Base-by-base conservation (phyloP, 1,284 basidiomycete species). In the Melampsora americana region DNA sequence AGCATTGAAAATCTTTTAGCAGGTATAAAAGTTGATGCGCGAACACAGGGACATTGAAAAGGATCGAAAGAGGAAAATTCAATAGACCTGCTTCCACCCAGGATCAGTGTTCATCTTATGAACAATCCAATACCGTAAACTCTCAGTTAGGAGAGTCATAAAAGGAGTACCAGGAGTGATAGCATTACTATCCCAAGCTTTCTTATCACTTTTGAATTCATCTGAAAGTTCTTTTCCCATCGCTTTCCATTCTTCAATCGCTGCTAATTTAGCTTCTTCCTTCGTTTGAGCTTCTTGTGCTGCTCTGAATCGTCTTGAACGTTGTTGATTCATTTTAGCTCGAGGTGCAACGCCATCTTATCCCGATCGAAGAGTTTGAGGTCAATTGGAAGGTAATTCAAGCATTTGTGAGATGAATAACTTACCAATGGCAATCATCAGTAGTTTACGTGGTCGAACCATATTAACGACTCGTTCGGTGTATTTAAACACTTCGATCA, bases 261-360 rank as follows among this genome's bases (percentile, higher is more conserved):
- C 89, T 81, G 93, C 89, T 81, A 88, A 88, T 65, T 88, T 87
- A 77, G 92, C 92, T 78, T 92, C 89, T 78, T 93, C 93, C 84
- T 97, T 95, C 68, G 96, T 92, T 79, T 91, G 90, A 0, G 95
- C 95, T 83, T 99, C 96, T 82, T 95, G 93, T 1, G 94, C 89
- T 20, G 95, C 89, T 75, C 96, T 89, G 85, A 99, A 99, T 78
- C 95, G 92, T 81, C 96, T 88, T 26, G 93, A 94, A 18, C 95
- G 91, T 83, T 98, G 95, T 82, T 98, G 96, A 83, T 98, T 98
- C 95, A 99, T 99, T 85, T 99, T 99, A 44, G 95, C 95, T 80
- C 95, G 90, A 28, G 95, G 95, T 12, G 95, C 95, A 48, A 99
- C 96, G 77, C 95, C 96, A 82, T 99, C 93, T 93, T n/a, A 78